Conservation (phyloP, 208 protist species). For the Trypanosoma boissoni region DNA sequence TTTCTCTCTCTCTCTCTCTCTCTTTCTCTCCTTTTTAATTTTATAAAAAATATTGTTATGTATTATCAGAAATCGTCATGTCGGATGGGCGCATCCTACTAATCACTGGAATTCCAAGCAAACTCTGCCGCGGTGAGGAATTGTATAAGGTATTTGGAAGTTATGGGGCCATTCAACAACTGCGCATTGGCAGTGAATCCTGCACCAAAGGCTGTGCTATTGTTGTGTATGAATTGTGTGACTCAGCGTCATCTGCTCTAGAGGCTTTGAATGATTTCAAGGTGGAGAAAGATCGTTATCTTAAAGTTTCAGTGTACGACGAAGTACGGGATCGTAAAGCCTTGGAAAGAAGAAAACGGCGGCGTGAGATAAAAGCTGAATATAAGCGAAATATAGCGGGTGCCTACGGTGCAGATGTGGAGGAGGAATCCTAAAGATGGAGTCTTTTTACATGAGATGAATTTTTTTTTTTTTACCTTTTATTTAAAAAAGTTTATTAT, state of each 20-base stretch:
- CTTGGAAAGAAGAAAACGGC: slow-evolving; percentile 72
- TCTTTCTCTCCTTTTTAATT: slow-evolving; percentile 16
- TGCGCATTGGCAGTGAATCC: slow-evolving; percentile 58
- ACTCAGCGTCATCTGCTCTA: slow-evolving; percentile 62
- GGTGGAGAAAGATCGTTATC: slow-evolving; percentile 54
- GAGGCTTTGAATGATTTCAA: slow-evolving; percentile 68
- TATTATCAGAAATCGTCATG: slow-evolving; percentile 30
- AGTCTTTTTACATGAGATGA: no score
- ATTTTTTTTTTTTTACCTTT: neutral
- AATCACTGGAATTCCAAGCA: slow-evolving; percentile 76
- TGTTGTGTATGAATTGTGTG: slow-evolving; percentile 86
- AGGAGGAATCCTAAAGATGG: slow-evolving; percentile 3
- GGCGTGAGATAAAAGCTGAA: slow-evolving; percentile 68
- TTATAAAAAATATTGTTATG: slow-evolving; percentile 15
- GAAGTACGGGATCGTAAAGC: slow-evolving; percentile 71
- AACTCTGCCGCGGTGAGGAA: slow-evolving; percentile 63
- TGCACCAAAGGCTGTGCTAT: slow-evolving; percentile 81
- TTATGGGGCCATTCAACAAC: slow-evolving; percentile 81
- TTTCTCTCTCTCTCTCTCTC: slow-evolving; percentile 17
- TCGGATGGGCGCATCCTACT: slow-evolving; percentile 82
- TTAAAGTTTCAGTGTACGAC: slow-evolving; percentile 84
- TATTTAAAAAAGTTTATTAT: neutral
- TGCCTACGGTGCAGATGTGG: slow-evolving; percentile 20
- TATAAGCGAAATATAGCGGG: slow-evolving; percentile 75
- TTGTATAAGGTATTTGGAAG: slow-evolving; percentile 83